A percentile compares a stretch with the other conserved stretches of the same genome.
Evolutionary conservation across 257 asterid genomes (phyloP).

Genomic region (Solanum tarapatanum): DNA sequence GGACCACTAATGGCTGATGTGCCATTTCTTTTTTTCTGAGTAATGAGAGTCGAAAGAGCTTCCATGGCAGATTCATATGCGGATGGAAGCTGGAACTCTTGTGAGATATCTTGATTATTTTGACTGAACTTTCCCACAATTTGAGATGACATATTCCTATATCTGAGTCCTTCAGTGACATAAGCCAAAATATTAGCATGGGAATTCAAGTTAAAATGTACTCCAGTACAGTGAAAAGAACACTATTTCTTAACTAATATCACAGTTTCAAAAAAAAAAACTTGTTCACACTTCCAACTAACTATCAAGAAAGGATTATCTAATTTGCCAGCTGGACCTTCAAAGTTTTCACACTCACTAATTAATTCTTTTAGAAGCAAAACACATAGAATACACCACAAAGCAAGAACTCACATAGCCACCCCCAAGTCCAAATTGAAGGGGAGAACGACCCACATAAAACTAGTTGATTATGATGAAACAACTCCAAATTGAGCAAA

Average conservation of each 20-base stretch:
- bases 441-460: neutral
- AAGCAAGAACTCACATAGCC: neutral
- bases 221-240: neutral
- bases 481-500: neutral
- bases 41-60: slow-evolving; percentile 80
- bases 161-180: neutral
- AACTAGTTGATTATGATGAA: neutral
- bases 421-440: neutral
- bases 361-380: neutral
- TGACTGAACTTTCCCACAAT: slow-evolving; percentile 20
- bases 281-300: neutral
- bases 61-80: slow-evolving; percentile 77
- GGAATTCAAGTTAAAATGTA: neutral
- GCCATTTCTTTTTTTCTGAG: slow-evolving; percentile 47
- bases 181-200: neutral
- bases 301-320: neutral
- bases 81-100: slow-evolving; percentile 20
- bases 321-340: neutral
- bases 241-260: neutral
- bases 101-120: slow-evolving; percentile 24
- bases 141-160: slow-evolving; percentile 2
- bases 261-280: neutral
- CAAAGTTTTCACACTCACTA: neutral
- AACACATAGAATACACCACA: neutral
- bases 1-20: slow-evolving; percentile 15